These are phyloP conservation scores for Ophiosphaerella korrae DNA, from an alignment of 2,329 filamentous ascomycete genomes.

Conservation along the genomic window DNA sequence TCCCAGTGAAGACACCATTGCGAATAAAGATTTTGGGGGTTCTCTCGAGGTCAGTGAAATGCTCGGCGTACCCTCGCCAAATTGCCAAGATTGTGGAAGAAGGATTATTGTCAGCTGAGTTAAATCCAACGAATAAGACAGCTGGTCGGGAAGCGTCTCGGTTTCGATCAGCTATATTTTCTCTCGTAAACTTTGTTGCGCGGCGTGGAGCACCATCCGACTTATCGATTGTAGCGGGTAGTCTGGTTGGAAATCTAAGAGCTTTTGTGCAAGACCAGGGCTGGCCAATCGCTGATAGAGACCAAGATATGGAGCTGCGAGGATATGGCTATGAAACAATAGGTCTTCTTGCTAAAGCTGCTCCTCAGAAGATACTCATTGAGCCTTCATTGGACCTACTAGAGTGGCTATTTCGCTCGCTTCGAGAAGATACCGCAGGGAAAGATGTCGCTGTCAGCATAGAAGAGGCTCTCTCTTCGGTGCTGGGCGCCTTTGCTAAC, in stretches of 20 bases:
- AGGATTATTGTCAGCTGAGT: slow-evolving; percentile 59
- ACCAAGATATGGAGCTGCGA: slow-evolving; percentile 68
- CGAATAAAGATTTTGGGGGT: slow-evolving; percentile 77
- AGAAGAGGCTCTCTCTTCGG: slow-evolving; percentile 82
- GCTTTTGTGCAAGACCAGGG: slow-evolving; percentile 79
- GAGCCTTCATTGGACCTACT: slow-evolving; percentile 61
- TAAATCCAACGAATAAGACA: slow-evolving; percentile 43
- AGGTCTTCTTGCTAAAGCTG: slow-evolving; percentile 74
- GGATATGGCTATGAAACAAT: slow-evolving; percentile 89
- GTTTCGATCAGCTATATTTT: slow-evolving; percentile 80
- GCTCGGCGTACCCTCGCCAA: slow-evolving; percentile 70
- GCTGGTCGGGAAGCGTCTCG: slow-evolving; percentile 76
- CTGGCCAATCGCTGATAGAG: slow-evolving; percentile 70
- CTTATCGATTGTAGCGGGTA: slow-evolving; percentile 68
- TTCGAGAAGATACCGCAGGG: slow-evolving; percentile 77
- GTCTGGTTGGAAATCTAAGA: slow-evolving; percentile 70
- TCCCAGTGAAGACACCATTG: slow-evolving; percentile 66
- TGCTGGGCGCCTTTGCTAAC: slow-evolving; percentile 65
- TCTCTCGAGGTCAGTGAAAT: slow-evolving; percentile 75
- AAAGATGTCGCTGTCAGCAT: slow-evolving; percentile 82
- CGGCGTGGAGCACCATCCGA: slow-evolving; percentile 68
- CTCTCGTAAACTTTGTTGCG: slow-evolving; percentile 86
- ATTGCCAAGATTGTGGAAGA: slow-evolving; percentile 73
- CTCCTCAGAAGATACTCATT: slow-evolving; percentile 61
- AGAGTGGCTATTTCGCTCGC: slow-evolving; percentile 81